Percentiles rank a stretch among this genome's conserved stretches.
These are phyloP conservation scores for Backusella morwellensis DNA, from an alignment of 192 early-diverging fungal genomes.

Conservation along the genomic window DNA sequence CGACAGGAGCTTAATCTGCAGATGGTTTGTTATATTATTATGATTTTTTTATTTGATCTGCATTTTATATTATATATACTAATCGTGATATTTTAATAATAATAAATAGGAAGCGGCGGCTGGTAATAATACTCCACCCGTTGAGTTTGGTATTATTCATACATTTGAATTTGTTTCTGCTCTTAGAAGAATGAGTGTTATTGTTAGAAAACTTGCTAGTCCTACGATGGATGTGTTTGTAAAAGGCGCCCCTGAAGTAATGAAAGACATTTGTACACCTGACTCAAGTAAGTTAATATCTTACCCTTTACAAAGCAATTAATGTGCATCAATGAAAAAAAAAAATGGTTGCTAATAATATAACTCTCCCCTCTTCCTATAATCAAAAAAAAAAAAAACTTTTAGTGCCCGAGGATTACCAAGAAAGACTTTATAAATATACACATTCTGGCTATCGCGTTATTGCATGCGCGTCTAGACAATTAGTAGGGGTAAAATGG, in stretches of 20 bases:
- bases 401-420: slow-evolving; percentile 83
- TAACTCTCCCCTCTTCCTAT: not conserved
- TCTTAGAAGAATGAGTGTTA: slow-evolving; percentile 90
- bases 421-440: slow-evolving; percentile 76
- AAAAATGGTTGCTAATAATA: not conserved
- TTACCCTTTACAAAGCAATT: not conserved
- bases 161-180: slow-evolving; percentile 93
- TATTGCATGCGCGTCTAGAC: slow-evolving; percentile 86
- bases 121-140: slow-evolving; percentile 15
- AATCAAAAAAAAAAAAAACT: not conserved
- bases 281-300: slow-evolving; percentile 58
- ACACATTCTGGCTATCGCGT: slow-evolving; percentile 97
- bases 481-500: slow-evolving; percentile 67
- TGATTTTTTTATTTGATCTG: not conserved
- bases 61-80: not conserved
- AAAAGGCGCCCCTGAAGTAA: slow-evolving; percentile 97
- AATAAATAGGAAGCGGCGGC: slow-evolving; percentile 8
- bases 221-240: slow-evolving; percentile 81
- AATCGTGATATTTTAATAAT: not conserved
- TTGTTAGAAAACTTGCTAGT: slow-evolving; percentile 71
- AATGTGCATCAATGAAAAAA: not conserved
- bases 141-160: slow-evolving; percentile 79
- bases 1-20: slow-evolving; percentile 33
- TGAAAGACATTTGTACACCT: slow-evolving; percentile 82
- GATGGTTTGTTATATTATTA: not conserved